Evolutionary conservation across 495 filamentous ascomycete species (phyloP).

Genomic region (Pyrenula massariospora): DNA sequence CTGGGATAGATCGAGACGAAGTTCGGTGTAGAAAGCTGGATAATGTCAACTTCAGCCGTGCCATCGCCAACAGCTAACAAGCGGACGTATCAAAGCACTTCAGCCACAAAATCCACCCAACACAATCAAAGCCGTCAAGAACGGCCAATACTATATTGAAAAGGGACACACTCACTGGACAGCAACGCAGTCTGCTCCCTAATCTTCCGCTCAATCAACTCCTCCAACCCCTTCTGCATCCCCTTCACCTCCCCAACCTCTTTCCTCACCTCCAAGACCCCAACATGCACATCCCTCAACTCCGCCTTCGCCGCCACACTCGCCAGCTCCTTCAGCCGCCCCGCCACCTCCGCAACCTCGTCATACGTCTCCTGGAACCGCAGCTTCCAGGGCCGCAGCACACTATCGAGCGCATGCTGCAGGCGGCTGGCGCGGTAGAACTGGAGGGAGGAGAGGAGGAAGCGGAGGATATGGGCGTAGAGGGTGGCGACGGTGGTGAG

Average conservation of each 20-base stretch:
- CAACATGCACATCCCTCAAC: slow-evolving; percentile 34
- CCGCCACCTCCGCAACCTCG: slow-evolving; percentile 24
- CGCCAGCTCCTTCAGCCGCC: slow-evolving; percentile 24
- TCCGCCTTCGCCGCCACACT: slow-evolving; percentile 24
- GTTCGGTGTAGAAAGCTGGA: too few species aligned
- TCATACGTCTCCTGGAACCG: slow-evolving; percentile 24
- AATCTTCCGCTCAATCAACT: slow-evolving; percentile 11
- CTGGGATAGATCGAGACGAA: too few species aligned
- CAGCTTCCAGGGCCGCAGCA: slow-evolving; percentile 16
- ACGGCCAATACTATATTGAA: too few species aligned
- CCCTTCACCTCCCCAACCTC: slow-evolving; percentile 24
- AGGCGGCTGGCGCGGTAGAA: slow-evolving; percentile 7
- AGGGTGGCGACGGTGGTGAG: slow-evolving; percentile 6
- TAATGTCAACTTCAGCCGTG: too few species aligned
- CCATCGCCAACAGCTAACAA: too few species aligned
- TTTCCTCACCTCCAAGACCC: slow-evolving; percentile 27
- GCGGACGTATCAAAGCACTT: too few species aligned
- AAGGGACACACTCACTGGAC: too few species aligned
- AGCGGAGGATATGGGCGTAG: slow-evolving; percentile 9
- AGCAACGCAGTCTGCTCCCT: background rate
- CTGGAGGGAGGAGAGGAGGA: slow-evolving; percentile 6
- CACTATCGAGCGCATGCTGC: slow-evolving; percentile 6
- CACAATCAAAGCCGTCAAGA: too few species aligned
- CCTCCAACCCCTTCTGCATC: slow-evolving; percentile 24
- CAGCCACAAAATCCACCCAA: too few species aligned